These are phyloP conservation scores for Pseudonectria foliicola DNA, from an alignment of 2,329 filamentous ascomycete species.

Conservation along the genomic window DNA sequence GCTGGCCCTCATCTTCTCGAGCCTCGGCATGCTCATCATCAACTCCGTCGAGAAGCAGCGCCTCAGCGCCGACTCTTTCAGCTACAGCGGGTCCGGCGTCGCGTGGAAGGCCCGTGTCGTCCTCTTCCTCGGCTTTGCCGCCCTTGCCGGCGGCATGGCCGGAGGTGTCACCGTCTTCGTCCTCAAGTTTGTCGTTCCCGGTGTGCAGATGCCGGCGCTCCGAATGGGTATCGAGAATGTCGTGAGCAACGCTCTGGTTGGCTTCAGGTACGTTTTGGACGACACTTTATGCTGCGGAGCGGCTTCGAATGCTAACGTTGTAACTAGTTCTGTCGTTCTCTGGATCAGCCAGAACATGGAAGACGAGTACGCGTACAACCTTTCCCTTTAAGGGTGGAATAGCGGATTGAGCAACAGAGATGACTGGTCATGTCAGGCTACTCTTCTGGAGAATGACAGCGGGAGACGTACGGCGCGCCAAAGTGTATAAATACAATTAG, in stretches of 20 bases:
- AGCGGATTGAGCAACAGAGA: background rate
- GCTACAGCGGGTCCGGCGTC: slow-evolving; percentile 55
- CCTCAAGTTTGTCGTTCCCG: slow-evolving; percentile 54
- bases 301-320: slow-evolving; percentile 9
- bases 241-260: slow-evolving; percentile 57
- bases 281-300: too few relatives aligned
- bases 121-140: slow-evolving; percentile 59
- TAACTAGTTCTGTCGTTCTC: slow-evolving; percentile 50
- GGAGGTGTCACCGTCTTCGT: slow-evolving; percentile 63
- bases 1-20: slow-evolving; percentile 61
- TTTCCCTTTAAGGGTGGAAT: slow-evolving; percentile 42
- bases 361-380: slow-evolving; percentile 63
- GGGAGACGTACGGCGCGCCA: too few relatives aligned
- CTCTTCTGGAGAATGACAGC: too few relatives aligned
- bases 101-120: slow-evolving; percentile 64
- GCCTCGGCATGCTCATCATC: slow-evolving; percentile 64
- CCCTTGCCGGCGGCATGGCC: slow-evolving; percentile 60
- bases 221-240: slow-evolving; percentile 61
- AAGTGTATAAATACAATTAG: too few relatives aligned
- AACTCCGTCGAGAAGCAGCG: slow-evolving; percentile 63
- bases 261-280: slow-evolving; percentile 42
- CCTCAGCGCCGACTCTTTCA: slow-evolving; percentile 55
- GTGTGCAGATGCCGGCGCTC: slow-evolving; percentile 52
- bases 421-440: too few relatives aligned
- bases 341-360: slow-evolving; percentile 69